Evolutionary conservation across 306 rosid genomes (phyloP).

Genomic region (Citrullus mucosospermus): DNA sequence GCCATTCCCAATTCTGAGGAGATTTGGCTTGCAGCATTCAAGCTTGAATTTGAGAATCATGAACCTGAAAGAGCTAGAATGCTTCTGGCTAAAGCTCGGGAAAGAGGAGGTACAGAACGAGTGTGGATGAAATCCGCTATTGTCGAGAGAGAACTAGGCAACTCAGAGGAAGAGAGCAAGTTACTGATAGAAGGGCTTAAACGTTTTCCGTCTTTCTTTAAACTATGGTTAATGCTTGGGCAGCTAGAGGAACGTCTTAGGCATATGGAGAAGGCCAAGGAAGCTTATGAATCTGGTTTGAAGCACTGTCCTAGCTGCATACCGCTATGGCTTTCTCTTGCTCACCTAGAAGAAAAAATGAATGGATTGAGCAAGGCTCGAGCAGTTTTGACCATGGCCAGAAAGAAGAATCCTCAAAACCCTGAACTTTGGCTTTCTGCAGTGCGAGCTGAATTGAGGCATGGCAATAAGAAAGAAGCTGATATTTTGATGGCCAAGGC

Average conservation of each 20-base stretch:
- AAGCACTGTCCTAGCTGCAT: conserved; percentile 57
- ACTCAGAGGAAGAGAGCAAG: conserved; percentile 56
- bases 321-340: conserved; percentile 77
- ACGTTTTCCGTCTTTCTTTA: conserved; percentile 64
- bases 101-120: conserved; percentile 83
- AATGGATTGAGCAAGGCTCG: conserved; percentile 79
- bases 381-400: conserved; percentile 77
- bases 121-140: conserved; percentile 96
- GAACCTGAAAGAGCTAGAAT: conserved; percentile 93
- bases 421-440: conserved; percentile 96
- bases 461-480: conserved; percentile 74
- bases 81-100: conserved; percentile 86
- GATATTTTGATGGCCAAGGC: conserved; percentile 92
- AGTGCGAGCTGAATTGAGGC: conserved; percentile 66
- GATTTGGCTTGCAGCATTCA: conserved; percentile 91
- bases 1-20: conserved; percentile 92
- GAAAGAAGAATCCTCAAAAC: conserved; percentile 81
- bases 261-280: conserved; percentile 61
- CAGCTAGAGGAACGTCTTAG: conserved; percentile 73
- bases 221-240: conserved; percentile 92
- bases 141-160: conserved; percentile 83
- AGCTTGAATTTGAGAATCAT: conserved; percentile 83
- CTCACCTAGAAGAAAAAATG: conserved; percentile 81
- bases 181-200: conserved; percentile 71
- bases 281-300: conserved; percentile 59